Base-by-base conservation (phyloP, 768 basidiomycete genomes). In the Melanogaster broomeanus region DNA sequence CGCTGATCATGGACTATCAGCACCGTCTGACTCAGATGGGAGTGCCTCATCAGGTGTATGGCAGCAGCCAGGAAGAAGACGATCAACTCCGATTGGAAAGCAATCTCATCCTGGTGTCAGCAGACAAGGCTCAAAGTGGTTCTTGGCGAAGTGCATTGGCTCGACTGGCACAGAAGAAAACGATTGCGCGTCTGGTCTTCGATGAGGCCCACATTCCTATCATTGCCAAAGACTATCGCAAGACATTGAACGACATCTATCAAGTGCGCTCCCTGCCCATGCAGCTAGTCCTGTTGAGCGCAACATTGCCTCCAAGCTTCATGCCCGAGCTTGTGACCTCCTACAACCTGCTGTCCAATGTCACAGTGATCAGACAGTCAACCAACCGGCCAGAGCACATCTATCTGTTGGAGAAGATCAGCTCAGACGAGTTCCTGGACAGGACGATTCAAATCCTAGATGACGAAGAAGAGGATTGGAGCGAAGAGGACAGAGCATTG, bases 161-260 rank as follows among this genome's bases (percentile, higher is more conserved):
- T 0, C 6, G 46, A 0, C 49, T 64, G 0, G 22, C 44, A 4
- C 25, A 27, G 0, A 2, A 21, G 0, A 51, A 38, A 6, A 18
- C 35, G 0, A 38, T 71, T 0, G 31, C 53, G 0, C 53, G 61
- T 0, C 33, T 48, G 0, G 40, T 70, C 0, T 28, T 70, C 2
- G 65, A 72, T 16, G 65, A 71, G 25, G 60, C 59, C 0, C 63
- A 67, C 18, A 53, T 63, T 2, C 58, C 58, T 0, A 4, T 61
- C 3, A 50, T 47, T 0, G 40, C 53, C 11, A 35, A 45, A 0
- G 24, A 38, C 8, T 70, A 59, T 31, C 56, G 65, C 1, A 24
- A 28, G 1, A 9, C 56, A 0, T 41, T 66, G 9, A 0, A 25
- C n/a, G n/a, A n/a, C n/a, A n/a, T n/a, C n/a, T n/a, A n/a, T n/a